Conservation (phyloP, 768 basidiomycete genomes). For the Kwoniella pini region DNA sequence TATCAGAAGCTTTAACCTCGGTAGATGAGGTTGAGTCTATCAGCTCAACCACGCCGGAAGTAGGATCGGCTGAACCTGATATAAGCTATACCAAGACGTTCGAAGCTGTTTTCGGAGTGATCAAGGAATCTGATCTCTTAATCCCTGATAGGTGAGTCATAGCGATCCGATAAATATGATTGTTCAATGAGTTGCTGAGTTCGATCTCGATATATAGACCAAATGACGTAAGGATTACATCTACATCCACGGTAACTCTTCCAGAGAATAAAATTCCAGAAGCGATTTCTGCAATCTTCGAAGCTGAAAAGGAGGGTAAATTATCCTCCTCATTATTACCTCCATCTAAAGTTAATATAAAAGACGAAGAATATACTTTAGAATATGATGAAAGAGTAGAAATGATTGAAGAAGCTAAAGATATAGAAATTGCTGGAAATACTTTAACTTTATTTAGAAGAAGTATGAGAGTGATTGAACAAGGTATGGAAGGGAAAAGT, state of each 20-base stretch:
- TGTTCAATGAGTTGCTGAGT: not conserved
- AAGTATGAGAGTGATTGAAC: not conserved
- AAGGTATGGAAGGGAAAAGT: slow-evolving; percentile 1
- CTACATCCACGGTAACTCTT: not conserved
- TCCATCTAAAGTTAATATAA: not conserved
- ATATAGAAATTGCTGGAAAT: not conserved
- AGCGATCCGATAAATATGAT: not conserved
- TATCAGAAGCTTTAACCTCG: no score
- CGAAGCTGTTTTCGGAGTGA: slow-evolving; percentile 5
- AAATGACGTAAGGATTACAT: slow-evolving; percentile 6
- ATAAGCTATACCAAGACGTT: not conserved
- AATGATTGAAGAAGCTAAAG: slow-evolving; percentile 4
- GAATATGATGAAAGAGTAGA: slow-evolving; percentile 17
- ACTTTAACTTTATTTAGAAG: not conserved
- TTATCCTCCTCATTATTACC: not conserved
- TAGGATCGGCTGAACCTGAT: no score
- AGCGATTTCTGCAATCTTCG: not conserved
- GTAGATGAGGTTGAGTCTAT: no score
- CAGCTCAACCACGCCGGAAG: no score
- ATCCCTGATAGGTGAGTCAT: slow-evolving; percentile 20
- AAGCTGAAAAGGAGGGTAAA: not conserved
- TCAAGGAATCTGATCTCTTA: slow-evolving; percentile 10
- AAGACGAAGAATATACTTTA: slow-evolving; percentile 10
- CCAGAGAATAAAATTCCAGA: not conserved
- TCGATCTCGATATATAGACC: no score